phyloP scores from a whole-genome alignment of 306 rosid genomes.

The Fragaria vesca region DNA sequence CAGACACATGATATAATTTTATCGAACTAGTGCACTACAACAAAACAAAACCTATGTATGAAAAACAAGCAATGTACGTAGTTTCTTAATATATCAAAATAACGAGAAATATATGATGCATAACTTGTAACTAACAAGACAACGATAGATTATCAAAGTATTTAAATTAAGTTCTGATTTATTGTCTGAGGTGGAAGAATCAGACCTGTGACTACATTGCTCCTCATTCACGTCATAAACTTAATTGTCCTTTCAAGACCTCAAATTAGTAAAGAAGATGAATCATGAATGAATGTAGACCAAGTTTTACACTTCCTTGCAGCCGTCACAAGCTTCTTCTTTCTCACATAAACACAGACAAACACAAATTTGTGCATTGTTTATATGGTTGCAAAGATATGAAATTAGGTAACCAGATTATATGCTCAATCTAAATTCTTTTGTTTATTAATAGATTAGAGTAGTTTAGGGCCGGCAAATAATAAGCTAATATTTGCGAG shows the following conservation, averaged over 20 bases:
- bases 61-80: no score
- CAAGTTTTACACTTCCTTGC: conserved; percentile 3
- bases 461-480: neutral
- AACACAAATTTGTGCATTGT: neutral
- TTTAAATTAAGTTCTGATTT: neutral
- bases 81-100: neutral
- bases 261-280: neutral
- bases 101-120: neutral
- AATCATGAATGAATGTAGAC: conserved; percentile 1
- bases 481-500: neutral
- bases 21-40: neutral
- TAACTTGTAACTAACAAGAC: neutral
- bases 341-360: neutral
- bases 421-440: neutral
- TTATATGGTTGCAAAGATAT: conserved; percentile 22
- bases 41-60: neutral
- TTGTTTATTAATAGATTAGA: neutral
- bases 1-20: neutral
- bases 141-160: conserved; percentile 1
- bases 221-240: neutral
- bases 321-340: conserved; percentile 21
- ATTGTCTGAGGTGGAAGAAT: neutral
- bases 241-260: neutral
- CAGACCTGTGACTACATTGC: conserved; percentile 9
- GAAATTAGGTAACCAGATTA: conserved; percentile 19